Conservation (phyloP, 176 grass and related monocot genomes). For the Olyra latifolia region DNA sequence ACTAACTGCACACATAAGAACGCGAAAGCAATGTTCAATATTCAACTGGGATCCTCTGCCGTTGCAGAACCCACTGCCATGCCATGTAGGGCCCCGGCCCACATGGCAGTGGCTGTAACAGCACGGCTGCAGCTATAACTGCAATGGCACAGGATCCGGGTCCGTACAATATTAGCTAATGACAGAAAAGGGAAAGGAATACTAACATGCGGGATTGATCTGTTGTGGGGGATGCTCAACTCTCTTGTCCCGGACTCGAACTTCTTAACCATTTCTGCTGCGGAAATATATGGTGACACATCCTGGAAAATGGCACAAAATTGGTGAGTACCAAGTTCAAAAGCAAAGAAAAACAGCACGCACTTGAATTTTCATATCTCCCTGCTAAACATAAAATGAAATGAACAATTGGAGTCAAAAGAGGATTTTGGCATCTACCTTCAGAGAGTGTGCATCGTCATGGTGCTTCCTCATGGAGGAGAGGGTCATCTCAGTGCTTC, state of each 20-base stretch:
- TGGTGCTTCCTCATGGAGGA: conserved; percentile 36
- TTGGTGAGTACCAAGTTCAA: conserved; percentile 17
- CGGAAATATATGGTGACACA: conserved; percentile 60
- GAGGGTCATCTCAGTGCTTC: conserved; percentile 31
- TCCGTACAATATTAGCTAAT: no score
- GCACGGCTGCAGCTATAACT: no score
- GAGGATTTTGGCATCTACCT: conserved; percentile 48
- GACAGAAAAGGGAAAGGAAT: conserved; percentile 18
- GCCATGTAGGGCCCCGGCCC: no score
- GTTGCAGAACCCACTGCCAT: no score
- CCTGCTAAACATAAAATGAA: conserved; percentile 10
- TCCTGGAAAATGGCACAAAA: conserved; percentile 41
- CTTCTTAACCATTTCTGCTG: conserved; percentile 86
- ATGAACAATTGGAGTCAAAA: not conserved
- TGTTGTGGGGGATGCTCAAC: conserved; percentile 40
- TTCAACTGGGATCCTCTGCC: no score
- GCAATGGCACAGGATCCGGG: no score
- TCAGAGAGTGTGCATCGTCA: conserved; percentile 30
- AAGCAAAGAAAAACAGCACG: not conserved
- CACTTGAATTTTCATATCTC: conserved; percentile 21
- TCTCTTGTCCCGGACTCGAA: conserved; percentile 88
- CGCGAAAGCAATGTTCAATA: no score
- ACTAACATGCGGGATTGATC: conserved; percentile 57
- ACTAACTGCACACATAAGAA: no score
- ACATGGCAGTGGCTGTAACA: no score